Base-by-base conservation (phyloP, 192 early-diverging fungal genomes). In the Linnemannia zychae region DNA sequence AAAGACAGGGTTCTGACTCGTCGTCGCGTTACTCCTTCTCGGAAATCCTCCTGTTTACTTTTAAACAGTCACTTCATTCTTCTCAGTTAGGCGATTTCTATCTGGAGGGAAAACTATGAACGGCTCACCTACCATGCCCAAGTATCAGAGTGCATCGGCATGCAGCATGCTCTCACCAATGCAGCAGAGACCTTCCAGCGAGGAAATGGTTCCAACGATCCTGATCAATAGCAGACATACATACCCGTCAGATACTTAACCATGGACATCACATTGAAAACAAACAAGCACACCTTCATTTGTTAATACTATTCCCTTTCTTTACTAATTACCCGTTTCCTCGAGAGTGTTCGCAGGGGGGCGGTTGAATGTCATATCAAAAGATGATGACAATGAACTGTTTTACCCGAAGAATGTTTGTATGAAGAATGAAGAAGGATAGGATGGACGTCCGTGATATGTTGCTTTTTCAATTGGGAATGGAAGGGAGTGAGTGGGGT, bases 221-320 rank as follows among this genome's bases (percentile, higher is more conserved):
- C 57, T 28, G 57, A 33, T 28, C 57, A 63, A 63, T 12, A 63
- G 57, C 24, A 12, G 28, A 3, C 57, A 63, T 63, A 63, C 57
- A 15, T 63, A 63, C 57, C 57, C 57, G 57, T 63, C 57, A 63
- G 57, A 63, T 63, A 63, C 57, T 63, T 63, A 63, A 63, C 57
- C 57, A 63, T 31, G 28, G 12, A 28, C 50, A 60, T 2, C 57
- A 63, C 28, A 53, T 22, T 53, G 6, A 53, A 17, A 63, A 63
- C 57, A 24, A 31, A 63, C 24, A 63, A 63, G 31, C 24, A 12
- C 52, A 31, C 28, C 1, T 63, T 63, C 57, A 63, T 63, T 63
- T 63, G 7, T 63, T 28, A 63, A 63, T 63, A 63, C 57, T 63
- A 63, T 31, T 24, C 57, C 57, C 40, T 44, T 44, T 63, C 28